These are phyloP conservation scores for Ascochyta koolunga DNA, from an alignment of 2,329 filamentous ascomycete genomes.

Conservation along the genomic window DNA sequence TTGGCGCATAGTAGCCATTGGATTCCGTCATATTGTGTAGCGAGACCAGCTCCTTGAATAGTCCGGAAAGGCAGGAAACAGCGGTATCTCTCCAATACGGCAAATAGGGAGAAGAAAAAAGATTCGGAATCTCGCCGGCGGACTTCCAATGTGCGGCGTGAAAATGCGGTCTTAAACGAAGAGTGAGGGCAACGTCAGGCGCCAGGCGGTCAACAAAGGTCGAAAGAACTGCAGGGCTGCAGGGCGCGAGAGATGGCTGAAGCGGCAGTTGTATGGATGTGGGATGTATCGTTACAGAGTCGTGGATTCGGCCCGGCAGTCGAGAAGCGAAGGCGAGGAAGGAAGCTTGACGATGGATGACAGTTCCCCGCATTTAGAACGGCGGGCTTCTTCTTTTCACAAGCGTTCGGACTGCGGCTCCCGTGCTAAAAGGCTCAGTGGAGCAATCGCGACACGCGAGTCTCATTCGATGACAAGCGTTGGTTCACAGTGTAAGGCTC, in stretches of 20 bases:
- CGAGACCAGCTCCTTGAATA: slow-evolving; percentile 36
- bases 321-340: slow-evolving; percentile 40
- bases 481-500: slow-evolving; percentile 31
- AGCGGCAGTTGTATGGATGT: slow-evolving; percentile 29
- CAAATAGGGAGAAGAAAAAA: slow-evolving; percentile 26
- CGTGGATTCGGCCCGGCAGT: slow-evolving; percentile 41
- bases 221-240: slow-evolving; percentile 9
- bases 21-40: slow-evolving; percentile 36
- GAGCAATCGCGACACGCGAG: slow-evolving; percentile 35
- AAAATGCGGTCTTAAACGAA: slow-evolving; percentile 20
- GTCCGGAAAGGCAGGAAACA: slow-evolving; percentile 23
- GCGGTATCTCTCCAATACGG: slow-evolving; percentile 18
- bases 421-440: slow-evolving; percentile 31
- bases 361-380: slow-evolving; percentile 46
- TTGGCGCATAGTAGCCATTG: slow-evolving; percentile 48
- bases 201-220: slow-evolving; percentile 27
- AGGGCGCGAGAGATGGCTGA: slow-evolving; percentile 21
- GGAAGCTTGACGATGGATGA: slow-evolving; percentile 37
- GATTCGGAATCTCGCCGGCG: slow-evolving; percentile 37
- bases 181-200: slow-evolving; percentile 4
- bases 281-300: slow-evolving; percentile 36
- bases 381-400: slow-evolving; percentile 39
- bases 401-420: slow-evolving; percentile 33
- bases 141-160: slow-evolving; percentile 38
- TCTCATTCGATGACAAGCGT: slow-evolving; percentile 32